Conservation (phyloP, 1,284 basidiomycete genomes). For the Fistulinella cinereoalba region DNA sequence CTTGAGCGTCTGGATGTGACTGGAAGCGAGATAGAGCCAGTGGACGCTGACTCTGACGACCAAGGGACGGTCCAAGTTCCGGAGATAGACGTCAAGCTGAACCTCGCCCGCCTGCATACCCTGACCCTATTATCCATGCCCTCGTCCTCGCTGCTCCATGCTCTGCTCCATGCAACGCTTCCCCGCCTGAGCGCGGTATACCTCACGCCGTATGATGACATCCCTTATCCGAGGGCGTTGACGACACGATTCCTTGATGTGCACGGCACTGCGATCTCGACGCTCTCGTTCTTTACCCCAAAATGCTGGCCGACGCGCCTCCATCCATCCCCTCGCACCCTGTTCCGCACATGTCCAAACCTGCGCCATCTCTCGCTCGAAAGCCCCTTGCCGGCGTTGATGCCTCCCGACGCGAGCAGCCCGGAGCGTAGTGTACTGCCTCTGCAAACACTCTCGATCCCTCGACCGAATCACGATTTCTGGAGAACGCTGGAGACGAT, state of each 20-base stretch:
- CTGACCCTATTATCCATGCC: constrained; percentile 68
- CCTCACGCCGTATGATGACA: constrained; percentile 71
- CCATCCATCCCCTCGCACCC: constrained; percentile 53
- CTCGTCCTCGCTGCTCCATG: constrained; percentile 59
- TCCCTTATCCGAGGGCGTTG: constrained; percentile 54
- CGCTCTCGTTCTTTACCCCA: constrained; percentile 65
- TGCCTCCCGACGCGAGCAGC: constrained; percentile 30
- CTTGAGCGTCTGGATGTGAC: constrained; percentile 69
- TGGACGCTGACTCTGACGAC: constrained; percentile 42
- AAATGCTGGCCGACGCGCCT: constrained; percentile 69
- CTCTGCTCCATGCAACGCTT: constrained; percentile 59
- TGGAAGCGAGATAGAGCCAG: constrained; percentile 54
- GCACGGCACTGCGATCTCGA: constrained; percentile 61
- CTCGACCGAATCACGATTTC: constrained; percentile 59
- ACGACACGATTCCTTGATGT: constrained; percentile 58
- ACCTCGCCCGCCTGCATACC: constrained; percentile 59
- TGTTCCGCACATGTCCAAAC: constrained; percentile 55
- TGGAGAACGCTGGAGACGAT: constrained; percentile 52
- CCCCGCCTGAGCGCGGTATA: constrained; percentile 66
- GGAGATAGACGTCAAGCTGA: constrained; percentile 33
- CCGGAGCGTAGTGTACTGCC: constrained; percentile 40
- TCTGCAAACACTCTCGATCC: constrained; percentile 67
- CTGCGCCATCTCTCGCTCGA: constrained; percentile 68
- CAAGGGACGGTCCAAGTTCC: constrained; percentile 25
- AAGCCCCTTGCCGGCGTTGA: constrained; percentile 54